phyloP scores from a whole-genome alignment of 352 stramenopile species.

The Pythium apleroticum region DNA sequence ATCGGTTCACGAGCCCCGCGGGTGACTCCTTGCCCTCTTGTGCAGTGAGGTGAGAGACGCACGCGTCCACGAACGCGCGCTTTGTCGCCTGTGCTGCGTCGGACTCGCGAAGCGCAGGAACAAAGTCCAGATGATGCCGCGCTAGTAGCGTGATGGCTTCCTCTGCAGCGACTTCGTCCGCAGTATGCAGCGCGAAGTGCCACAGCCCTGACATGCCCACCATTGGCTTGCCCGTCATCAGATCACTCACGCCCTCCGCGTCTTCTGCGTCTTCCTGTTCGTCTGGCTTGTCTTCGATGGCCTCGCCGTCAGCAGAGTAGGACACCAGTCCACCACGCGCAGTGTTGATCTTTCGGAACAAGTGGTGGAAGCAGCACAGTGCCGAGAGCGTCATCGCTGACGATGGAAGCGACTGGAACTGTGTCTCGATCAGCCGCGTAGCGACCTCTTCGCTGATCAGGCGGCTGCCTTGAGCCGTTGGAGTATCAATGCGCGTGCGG shows the following conservation, averaged over 20 bases:
- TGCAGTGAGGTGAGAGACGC: constrained; percentile 39
- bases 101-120: constrained; percentile 31
- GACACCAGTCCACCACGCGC: constrained; percentile 32
- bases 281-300: constrained; percentile 15
- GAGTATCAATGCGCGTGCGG: constrained; percentile 28
- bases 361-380: constrained; percentile 64
- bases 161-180: constrained; percentile 48
- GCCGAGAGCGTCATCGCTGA: constrained; percentile 43
- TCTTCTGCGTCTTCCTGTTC: constrained; percentile 20
- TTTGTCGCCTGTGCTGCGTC: constrained; percentile 36
- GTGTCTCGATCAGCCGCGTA: constrained; percentile 32
- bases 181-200: constrained; percentile 49
- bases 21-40: not conserved
- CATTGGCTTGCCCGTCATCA: constrained; percentile 42
- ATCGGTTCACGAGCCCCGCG: constrained; percentile 46
- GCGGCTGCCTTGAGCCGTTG: not conserved
- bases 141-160: constrained; percentile 62
- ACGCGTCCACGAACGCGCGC: constrained; percentile 57
- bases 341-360: constrained; percentile 69
- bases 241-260: constrained; percentile 25
- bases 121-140: constrained; percentile 57
- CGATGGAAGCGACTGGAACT: constrained; percentile 42
- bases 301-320: not conserved
- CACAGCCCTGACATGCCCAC: constrained; percentile 58
- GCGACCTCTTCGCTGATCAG: constrained; percentile 11